These are phyloP conservation scores for Glebionis coronaria DNA, from an alignment of 129 eudicot genomes.

Conservation along the genomic window DNA sequence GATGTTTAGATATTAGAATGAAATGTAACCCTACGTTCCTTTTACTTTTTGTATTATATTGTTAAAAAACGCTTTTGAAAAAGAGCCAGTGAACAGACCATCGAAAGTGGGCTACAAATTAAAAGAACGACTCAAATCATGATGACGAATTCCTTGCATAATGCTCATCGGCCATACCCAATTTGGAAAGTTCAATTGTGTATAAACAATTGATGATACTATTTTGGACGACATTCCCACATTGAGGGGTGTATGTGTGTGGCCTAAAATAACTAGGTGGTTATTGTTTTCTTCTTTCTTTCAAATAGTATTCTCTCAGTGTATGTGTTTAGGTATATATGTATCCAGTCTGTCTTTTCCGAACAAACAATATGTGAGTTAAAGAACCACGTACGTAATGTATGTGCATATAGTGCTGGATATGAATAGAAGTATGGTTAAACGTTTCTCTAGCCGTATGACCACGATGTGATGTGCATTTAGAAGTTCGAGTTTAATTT, in stretches of 20 bases:
- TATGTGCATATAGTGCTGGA: too few relatives aligned
- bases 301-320: too few relatives aligned
- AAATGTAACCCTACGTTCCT: constrained; percentile 6
- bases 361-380: too few relatives aligned
- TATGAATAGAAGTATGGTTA: too few relatives aligned
- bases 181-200: constrained; percentile 21
- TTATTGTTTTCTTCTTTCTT: not conserved
- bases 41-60: constrained; percentile 14
- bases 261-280: constrained; percentile 1
- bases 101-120: constrained; percentile 34
- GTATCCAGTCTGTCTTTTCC: not conserved
- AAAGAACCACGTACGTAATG: too few relatives aligned
- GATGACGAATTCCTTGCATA: constrained; percentile 23
- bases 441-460: too few relatives aligned
- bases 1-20: not conserved
- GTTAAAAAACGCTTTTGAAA: constrained; percentile 3
- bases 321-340: not conserved
- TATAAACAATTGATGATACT: constrained; percentile 7
- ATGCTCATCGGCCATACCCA: constrained; percentile 26
- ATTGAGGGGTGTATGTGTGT: constrained; percentile 6
- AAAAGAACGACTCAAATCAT: constrained; percentile 23
- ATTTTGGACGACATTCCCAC: constrained; percentile 18
- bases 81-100: constrained; percentile 31
- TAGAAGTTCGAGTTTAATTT: too few relatives aligned
- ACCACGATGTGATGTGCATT: too few relatives aligned